Percentiles rank a stretch among this genome's conserved stretches.
These are phyloP conservation scores for Acephala macrosclerotiorum DNA, from an alignment of 2,329 filamentous ascomycete genomes.

Conservation along the genomic window DNA sequence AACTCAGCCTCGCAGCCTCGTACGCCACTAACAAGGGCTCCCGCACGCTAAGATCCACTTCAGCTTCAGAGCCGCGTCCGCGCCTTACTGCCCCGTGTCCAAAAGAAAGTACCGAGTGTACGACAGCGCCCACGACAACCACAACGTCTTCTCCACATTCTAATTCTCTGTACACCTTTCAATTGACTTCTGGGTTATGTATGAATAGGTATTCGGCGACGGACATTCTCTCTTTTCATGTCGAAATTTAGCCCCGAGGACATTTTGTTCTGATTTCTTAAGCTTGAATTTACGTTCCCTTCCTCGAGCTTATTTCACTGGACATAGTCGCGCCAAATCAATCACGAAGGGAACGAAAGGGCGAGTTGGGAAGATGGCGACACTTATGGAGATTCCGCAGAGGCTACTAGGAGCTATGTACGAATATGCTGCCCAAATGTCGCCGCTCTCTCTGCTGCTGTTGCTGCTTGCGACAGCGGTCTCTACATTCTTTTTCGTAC, in stretches of 20 bases:
- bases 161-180: not conserved
- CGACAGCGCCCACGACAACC: not conserved
- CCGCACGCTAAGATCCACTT: not conserved
- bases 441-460: slow-evolving; percentile 23
- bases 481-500: slow-evolving; percentile 25
- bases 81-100: not conserved
- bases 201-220: not conserved
- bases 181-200: slow-evolving; percentile 7
- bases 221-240: not conserved
- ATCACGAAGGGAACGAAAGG: not conserved
- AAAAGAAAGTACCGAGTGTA: slow-evolving; percentile 8
- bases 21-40: slow-evolving; percentile 2
- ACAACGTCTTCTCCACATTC: not conserved
- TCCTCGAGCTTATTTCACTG: not conserved
- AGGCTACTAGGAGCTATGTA: slow-evolving; percentile 20
- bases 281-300: not conserved
- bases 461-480: slow-evolving; percentile 23
- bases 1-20: slow-evolving; percentile 6
- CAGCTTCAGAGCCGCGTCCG: not conserved
- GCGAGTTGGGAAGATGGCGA: slow-evolving; percentile 23
- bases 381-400: slow-evolving; percentile 27
- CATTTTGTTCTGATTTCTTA: not conserved
- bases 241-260: slow-evolving; percentile 6
- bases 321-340: not conserved
- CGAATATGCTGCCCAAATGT: slow-evolving; percentile 20